Base-by-base conservation (phyloP, 2,329 filamentous ascomycete species). In the Colletotrichum somersetense region DNA sequence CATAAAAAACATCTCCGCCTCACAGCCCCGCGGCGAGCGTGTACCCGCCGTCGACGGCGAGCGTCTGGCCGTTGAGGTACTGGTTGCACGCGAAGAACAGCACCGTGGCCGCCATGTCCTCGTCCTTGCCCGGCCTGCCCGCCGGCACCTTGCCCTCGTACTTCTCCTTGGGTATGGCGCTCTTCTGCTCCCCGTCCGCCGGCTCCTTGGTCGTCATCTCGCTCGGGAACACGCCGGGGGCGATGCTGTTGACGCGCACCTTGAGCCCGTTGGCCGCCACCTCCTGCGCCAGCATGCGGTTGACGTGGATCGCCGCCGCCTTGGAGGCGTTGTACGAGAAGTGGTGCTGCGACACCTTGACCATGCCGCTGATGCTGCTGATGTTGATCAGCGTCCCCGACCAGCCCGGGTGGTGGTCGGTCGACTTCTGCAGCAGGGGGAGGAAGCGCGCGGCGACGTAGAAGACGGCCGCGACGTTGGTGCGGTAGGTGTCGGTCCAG, bases 401-500 rank as follows among this genome's bases (percentile, higher is more conserved):
- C 86, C 85, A 88, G 66, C 84, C 84, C 5, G 77, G 73, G 71
- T 84, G 80, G 1, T 68, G 76, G 63, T 85, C 81, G 75, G 77
- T 86, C 76, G 76, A 83, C 30, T 85, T 85, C 77, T 91, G 87
- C 62, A 93, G 84, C 5, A 92, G 83, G 0, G 91, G 89, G 1
- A 90, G 87, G 56, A 92, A 86, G 0, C 89, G 87, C 62, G 91
- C 86, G 0, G 90, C 91, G 62, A 89, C 85, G 75, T 91, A 92
- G 83, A 89, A 92, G 67, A 90, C 85, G 72, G 88, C 89, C 42
- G 93, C 89, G 14, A 95, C 93, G 75, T 97, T 95, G 26, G 92
- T 93, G 71, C 89, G 88, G 84, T 92, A 95, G 0, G 89, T 89
- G 52, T 87, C 81, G n/a, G 86, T 87, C 94, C 93, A 96, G 76